phyloP scores from a whole-genome alignment of 768 basidiomycete species.

The Glaciozyma martinii region DNA sequence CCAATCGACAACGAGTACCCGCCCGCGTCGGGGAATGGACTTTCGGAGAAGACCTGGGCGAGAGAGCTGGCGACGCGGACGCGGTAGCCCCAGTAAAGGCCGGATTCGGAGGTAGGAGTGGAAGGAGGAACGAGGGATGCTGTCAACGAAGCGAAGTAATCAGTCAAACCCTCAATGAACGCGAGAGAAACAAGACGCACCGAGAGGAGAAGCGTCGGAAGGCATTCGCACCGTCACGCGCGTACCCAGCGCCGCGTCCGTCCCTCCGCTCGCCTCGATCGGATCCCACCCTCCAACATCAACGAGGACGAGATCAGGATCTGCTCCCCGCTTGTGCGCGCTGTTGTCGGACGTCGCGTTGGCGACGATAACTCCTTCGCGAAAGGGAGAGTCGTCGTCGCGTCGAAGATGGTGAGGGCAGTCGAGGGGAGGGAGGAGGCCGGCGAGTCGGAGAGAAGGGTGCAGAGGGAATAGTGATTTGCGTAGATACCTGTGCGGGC shows the following conservation, averaged over 20 bases:
- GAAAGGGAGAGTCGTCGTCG: constrained; percentile 3
- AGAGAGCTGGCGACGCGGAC: constrained; percentile 13
- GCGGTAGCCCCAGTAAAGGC: constrained; percentile 14
- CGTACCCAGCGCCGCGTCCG: not conserved
- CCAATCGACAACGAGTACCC: constrained; percentile 18
- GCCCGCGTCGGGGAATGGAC: not conserved
- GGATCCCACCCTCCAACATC: constrained; percentile 16
- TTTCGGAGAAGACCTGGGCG: not conserved
- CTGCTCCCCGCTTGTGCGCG: too few species aligned
- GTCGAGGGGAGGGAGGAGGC: constrained; percentile 22
- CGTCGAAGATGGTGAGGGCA: constrained; percentile 18
- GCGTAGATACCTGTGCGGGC: constrained; percentile 4
- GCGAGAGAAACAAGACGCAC: not conserved
- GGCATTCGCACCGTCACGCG: not conserved
- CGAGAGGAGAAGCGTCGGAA: not conserved
- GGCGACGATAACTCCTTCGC: constrained; percentile 11
- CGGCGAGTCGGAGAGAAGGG: constrained; percentile 12
- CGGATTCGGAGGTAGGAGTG: constrained; percentile 1
- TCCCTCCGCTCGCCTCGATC: not conserved
- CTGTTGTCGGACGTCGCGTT: not conserved
- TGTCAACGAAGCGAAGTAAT: not conserved
- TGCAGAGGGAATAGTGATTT: constrained; percentile 17
- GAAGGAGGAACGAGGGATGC: constrained; percentile 8
- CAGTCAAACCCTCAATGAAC: not conserved
- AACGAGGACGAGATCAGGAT: constrained; percentile 2